Evolutionary conservation across 306 rosid species (phyloP).

Genomic region (Ziziphus jujuba): DNA sequence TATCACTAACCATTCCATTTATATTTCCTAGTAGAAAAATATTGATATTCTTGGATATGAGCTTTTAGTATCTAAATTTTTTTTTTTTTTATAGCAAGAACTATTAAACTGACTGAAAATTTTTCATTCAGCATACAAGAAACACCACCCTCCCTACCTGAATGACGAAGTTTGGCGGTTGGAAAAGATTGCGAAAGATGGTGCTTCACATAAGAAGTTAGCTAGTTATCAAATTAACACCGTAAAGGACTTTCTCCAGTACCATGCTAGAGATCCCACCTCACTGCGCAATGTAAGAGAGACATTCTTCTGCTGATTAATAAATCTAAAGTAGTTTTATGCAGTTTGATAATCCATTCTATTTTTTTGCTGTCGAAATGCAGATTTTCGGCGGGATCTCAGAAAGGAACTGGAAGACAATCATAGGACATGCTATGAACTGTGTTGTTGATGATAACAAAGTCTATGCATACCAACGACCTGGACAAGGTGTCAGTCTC

Average conservation of each 20-base stretch:
- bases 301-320: background rate
- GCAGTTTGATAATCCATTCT: conserved; percentile 5
- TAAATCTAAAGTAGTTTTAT: background rate
- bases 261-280: conserved; percentile 23
- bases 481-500: background rate
- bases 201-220: conserved; percentile 37
- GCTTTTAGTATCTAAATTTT: background rate
- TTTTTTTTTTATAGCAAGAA: background rate
- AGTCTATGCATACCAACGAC: background rate
- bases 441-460: conserved; percentile 38
- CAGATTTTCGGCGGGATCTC: conserved; percentile 47
- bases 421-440: conserved; percentile 49
- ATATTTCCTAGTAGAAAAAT: background rate
- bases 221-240: conserved; percentile 16
- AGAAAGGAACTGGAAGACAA: conserved; percentile 35
- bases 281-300: conserved; percentile 37
- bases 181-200: conserved; percentile 49
- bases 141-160: conserved; percentile 57
- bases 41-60: background rate
- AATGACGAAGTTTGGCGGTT: conserved; percentile 63
- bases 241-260: conserved; percentile 50
- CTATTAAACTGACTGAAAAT: conserved; percentile 24
- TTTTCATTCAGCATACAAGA: conserved; percentile 48
- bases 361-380: conserved; percentile 12
- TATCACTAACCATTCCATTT: background rate